A percentile compares a stretch with the other conserved stretches of the same genome.
These are phyloP conservation scores for Trichoderma parareesei DNA, from an alignment of 495 filamentous ascomycete genomes.

Conservation along the genomic window DNA sequence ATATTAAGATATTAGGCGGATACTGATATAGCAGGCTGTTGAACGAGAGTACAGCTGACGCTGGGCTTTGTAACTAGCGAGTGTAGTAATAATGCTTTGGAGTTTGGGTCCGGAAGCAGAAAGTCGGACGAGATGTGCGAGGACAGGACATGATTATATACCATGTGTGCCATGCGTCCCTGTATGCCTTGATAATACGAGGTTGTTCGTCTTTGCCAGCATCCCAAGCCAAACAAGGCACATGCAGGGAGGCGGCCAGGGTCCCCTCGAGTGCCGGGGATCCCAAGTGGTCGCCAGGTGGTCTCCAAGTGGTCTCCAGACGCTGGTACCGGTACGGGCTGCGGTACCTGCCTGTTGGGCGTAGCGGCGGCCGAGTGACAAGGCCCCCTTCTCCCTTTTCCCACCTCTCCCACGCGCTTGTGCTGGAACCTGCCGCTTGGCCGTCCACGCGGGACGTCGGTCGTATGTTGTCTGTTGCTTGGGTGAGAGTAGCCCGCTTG, in stretches of 20 bases:
- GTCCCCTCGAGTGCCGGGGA: background rate
- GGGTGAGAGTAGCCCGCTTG: too few relatives aligned
- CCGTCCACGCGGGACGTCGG: too few relatives aligned
- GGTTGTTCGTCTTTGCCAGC: background rate
- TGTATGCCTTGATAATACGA: background rate
- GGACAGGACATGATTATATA: constrained; percentile 6
- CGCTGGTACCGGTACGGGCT: background rate
- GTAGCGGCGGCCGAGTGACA: background rate
- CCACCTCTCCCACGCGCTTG: background rate
- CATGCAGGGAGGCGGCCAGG: constrained; percentile 4
- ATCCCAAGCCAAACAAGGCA: constrained; percentile 3
- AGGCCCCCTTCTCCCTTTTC: background rate
- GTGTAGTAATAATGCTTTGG: background rate
- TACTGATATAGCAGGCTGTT: background rate
- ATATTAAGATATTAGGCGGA: constrained; percentile 9
- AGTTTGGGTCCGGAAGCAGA: background rate
- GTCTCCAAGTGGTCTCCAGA: too few relatives aligned
- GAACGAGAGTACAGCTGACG: constrained; percentile 7
- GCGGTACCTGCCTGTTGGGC: background rate
- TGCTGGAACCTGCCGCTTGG: too few relatives aligned
- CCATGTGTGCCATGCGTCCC: background rate
- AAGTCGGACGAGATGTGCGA: background rate
- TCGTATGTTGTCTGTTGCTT: too few relatives aligned
- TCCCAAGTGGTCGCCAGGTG: background rate
- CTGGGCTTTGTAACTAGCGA: background rate